phyloP scores from a whole-genome alignment of 2,329 filamentous ascomycete species.

The Cordyceps fumosorosea region DNA sequence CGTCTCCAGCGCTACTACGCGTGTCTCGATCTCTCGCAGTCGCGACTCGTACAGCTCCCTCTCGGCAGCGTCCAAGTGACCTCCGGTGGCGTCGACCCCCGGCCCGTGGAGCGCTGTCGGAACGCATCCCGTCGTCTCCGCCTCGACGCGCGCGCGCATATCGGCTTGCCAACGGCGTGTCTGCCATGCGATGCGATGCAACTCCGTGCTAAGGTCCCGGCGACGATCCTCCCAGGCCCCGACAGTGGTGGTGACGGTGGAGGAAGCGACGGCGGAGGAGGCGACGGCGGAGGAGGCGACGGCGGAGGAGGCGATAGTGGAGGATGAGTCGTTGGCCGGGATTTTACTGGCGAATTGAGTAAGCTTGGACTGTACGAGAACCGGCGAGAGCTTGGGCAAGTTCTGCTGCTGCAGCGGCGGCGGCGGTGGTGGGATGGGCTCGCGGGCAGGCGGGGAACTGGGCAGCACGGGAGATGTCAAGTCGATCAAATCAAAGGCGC shows the following conservation, averaged over 20 bases:
- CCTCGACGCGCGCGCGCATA: not conserved
- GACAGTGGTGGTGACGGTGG: no score
- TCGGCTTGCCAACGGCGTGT: not conserved
- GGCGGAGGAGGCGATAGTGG: not conserved
- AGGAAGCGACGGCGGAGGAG: not conserved
- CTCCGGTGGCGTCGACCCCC: not conserved
- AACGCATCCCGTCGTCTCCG: not conserved
- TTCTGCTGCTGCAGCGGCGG: not conserved
- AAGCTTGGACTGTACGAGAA: not conserved
- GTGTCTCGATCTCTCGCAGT: not conserved
- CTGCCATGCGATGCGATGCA: not conserved
- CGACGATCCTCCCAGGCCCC: not conserved
- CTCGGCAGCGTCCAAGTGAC: not conserved
- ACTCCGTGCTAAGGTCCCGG: not conserved
- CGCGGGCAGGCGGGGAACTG: not conserved
- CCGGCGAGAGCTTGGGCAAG: not conserved
- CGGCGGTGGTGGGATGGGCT: not conserved
- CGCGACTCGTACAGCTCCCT: not conserved
- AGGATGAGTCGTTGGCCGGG: no score
- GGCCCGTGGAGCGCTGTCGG: not conserved
- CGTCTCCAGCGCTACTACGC: not conserved
- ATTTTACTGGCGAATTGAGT: not conserved
- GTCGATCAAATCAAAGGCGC: not conserved
- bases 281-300: no score
- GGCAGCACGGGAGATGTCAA: not conserved